Percentiles rank a stretch among this genome's conserved stretches.
These are phyloP conservation scores for Fusarium luffae DNA, from an alignment of 2,329 filamentous ascomycete genomes.

Conservation along the genomic window DNA sequence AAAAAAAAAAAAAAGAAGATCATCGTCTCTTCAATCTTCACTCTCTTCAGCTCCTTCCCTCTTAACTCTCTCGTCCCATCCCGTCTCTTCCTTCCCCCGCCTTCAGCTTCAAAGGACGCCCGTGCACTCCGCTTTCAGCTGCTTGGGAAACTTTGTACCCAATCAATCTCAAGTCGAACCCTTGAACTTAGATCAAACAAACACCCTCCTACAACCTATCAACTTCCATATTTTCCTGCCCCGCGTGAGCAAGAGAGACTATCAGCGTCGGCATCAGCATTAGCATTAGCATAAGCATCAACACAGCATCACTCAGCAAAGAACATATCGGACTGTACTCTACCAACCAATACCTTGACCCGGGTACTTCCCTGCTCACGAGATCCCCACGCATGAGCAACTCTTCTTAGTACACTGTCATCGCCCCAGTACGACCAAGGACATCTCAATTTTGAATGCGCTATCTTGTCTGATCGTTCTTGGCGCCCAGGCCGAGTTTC, in stretches of 20 bases:
- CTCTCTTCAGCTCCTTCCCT: neutral
- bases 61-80: neutral
- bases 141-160: constrained; percentile 7
- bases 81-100: constrained; percentile 19
- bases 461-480: constrained; percentile 31
- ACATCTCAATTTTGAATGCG: constrained; percentile 24
- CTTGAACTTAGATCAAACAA: constrained; percentile 16
- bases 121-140: constrained; percentile 33
- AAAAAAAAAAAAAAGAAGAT: neutral
- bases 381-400: constrained; percentile 9
- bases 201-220: constrained; percentile 9
- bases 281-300: constrained; percentile 19
- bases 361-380: constrained; percentile 4
- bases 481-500: constrained; percentile 37
- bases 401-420: constrained; percentile 20
- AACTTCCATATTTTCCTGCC: constrained; percentile 17
- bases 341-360: neutral
- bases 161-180: constrained; percentile 12
- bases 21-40: neutral
- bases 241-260: constrained; percentile 27
- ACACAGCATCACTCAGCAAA: constrained; percentile 18
- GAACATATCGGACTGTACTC: neutral
- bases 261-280: constrained; percentile 24
- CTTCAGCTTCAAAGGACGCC: constrained; percentile 34
- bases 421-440: constrained; percentile 20